Percentiles rank a stretch among this genome's conserved stretches.
phyloP scores from a whole-genome alignment of 1,284 basidiomycete species.

The Ceratobasidium sp. region DNA sequence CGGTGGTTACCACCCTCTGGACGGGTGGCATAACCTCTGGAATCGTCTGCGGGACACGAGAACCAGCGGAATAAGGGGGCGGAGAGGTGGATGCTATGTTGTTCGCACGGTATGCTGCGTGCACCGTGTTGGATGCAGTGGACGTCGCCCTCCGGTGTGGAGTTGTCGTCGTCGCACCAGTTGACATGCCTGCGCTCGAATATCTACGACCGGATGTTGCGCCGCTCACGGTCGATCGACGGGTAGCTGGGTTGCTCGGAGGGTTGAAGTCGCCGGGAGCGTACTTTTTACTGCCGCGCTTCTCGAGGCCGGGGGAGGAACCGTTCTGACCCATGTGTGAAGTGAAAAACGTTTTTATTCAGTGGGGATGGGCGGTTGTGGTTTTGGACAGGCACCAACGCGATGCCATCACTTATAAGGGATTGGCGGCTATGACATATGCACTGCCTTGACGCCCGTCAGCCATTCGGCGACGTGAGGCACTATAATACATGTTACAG shows the following conservation, averaged over 20 bases:
- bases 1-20: neutral
- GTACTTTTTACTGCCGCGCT: neutral
- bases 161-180: neutral
- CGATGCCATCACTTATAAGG: neutral
- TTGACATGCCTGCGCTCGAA: neutral
- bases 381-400: neutral
- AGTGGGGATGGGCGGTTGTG: neutral
- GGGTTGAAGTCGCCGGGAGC: slow-evolving; percentile 4
- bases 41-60: slow-evolving; percentile 2
- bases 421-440: neutral
- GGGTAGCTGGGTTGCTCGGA: neutral
- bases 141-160: slow-evolving; percentile 10
- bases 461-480: neutral
- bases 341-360: neutral
- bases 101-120: slow-evolving; percentile 21
- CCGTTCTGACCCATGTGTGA: slow-evolving; percentile 30
- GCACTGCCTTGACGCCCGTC: slow-evolving; percentile 27
- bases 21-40: neutral
- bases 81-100: slow-evolving; percentile 17
- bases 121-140: neutral
- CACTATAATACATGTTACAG: neutral
- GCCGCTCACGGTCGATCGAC: slow-evolving; percentile 11
- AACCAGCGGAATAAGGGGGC: neutral
- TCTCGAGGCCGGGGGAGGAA: slow-evolving; percentile 3
- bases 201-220: neutral